Evolutionary conservation across 768 basidiomycete species (phyloP).

Genomic region (Rhodotorula graminis): DNA sequence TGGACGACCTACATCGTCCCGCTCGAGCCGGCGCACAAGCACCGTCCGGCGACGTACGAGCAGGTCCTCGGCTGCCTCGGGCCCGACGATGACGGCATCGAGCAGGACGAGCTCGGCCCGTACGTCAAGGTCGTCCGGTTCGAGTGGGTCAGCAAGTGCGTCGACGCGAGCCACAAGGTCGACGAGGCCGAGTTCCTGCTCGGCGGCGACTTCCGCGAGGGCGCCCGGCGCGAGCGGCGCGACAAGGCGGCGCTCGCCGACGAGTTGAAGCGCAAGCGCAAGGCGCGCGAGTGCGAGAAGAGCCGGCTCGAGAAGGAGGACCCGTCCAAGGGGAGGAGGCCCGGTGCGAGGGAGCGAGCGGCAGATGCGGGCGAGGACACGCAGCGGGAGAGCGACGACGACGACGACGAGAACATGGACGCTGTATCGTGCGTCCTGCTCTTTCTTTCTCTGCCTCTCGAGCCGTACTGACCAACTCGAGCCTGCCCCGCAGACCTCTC

Average conservation of each 20-base stretch:
- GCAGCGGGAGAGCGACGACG: not conserved
- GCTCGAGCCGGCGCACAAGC: not conserved
- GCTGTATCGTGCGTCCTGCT: conserved; percentile 15
- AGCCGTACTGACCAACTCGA: too few relatives aligned
- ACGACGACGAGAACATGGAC: not conserved
- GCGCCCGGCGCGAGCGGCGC: not conserved
- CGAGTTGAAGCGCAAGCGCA: not conserved
- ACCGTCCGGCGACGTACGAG: conserved; percentile 6
- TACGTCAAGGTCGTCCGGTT: conserved; percentile 26
- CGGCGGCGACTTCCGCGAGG: not conserved
- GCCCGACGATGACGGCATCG: not conserved
- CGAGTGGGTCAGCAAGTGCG: conserved; percentile 5
- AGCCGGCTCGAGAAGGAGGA: not conserved
- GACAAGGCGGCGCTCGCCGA: not conserved
- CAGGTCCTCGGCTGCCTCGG: conserved; percentile 24
- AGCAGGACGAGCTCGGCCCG: conserved; percentile 11
- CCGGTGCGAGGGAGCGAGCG: not conserved
- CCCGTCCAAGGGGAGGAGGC: not conserved
- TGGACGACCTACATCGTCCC: conserved; percentile 37
- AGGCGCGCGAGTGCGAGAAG: not conserved
- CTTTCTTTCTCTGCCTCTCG: too few relatives aligned
- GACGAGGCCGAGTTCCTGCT: not conserved
- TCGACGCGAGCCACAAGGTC: not conserved
- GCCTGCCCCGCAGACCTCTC: not conserved
- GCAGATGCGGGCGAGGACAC: conserved; percentile 10